phyloP scores from a whole-genome alignment of 129 eudicot species.

The Flaveria trinervia region DNA sequence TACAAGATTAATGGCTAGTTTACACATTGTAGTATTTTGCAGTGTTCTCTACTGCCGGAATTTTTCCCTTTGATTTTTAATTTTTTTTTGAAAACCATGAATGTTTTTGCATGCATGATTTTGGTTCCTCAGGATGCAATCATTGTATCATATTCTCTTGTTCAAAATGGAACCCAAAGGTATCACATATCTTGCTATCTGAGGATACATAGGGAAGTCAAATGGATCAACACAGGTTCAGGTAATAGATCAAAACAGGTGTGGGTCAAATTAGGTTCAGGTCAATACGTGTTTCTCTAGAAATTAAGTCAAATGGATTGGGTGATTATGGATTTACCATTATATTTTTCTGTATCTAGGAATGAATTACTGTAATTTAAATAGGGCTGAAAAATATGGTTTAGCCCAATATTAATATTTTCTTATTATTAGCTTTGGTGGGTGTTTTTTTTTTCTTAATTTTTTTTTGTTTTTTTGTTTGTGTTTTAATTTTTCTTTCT shows the following conservation, averaged over 20 bases:
- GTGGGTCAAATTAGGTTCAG: background rate
- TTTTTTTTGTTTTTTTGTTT: no score
- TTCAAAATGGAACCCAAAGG: constrained; percentile 11
- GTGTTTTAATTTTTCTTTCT: no score
- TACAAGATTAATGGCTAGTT: constrained; percentile 26
- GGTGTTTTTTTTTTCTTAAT: no score
- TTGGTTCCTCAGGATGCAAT: constrained; percentile 25
- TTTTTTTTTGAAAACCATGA: background rate
- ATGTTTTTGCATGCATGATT: constrained; percentile 29
- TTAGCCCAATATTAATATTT: no score
- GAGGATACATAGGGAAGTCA: background rate
- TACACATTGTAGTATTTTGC: constrained; percentile 37
- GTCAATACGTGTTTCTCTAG: background rate
- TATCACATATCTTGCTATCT: constrained; percentile 1
- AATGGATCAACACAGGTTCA: background rate
- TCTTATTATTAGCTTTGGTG: no score
- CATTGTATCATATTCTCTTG: constrained; percentile 25
- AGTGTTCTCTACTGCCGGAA: constrained; percentile 34
- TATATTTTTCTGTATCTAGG: no score
- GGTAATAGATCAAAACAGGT: background rate
- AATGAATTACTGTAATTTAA: no score
- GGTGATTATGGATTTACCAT: background rate
- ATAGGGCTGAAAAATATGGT: no score
- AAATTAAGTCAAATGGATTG: no score
- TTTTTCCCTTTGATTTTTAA: constrained; percentile 22